Percentiles rank a stretch among this genome's conserved stretches.
phyloP scores from a whole-genome alignment of 495 filamentous ascomycete genomes.

The Apiosordaria backusii region DNA sequence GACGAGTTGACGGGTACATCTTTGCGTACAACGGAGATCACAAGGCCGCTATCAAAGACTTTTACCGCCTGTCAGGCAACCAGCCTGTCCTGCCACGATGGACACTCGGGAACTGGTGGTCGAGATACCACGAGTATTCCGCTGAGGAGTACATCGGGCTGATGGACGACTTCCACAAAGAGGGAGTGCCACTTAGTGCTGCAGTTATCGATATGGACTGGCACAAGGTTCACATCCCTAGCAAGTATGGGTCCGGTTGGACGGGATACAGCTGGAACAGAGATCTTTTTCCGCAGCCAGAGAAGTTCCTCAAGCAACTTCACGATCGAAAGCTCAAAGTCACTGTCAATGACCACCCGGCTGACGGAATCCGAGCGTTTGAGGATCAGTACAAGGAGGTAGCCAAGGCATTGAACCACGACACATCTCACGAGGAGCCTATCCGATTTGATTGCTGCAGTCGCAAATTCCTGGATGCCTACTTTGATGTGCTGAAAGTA shows the following conservation, averaged over 20 bases:
- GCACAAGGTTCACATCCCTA: constrained; percentile 46
- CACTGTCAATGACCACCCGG: constrained; percentile 57
- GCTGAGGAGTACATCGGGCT: constrained; percentile 50
- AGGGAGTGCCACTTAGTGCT: constrained; percentile 52
- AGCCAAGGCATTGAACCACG: constrained; percentile 44
- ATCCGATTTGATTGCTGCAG: constrained; percentile 54
- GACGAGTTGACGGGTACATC: constrained; percentile 54
- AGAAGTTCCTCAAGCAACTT: constrained; percentile 41
- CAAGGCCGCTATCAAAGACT: constrained; percentile 50
- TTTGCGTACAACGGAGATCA: constrained; percentile 56
- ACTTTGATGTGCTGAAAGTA: constrained; percentile 53
- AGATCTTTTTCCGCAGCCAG: constrained; percentile 52
- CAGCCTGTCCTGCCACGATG: constrained; percentile 56
- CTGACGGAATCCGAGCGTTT: constrained; percentile 48
- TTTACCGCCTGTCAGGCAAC: constrained; percentile 52
- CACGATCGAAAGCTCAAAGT: constrained; percentile 44
- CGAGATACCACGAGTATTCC: constrained; percentile 53
- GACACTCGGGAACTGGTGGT: constrained; percentile 63
- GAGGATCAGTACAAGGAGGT: constrained; percentile 54
- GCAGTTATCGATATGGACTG: constrained; percentile 62
- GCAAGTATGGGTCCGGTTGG: constrained; percentile 47
- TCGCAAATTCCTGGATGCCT: constrained; percentile 53
- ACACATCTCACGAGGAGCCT: constrained; percentile 43
- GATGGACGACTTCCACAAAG: constrained; percentile 46
- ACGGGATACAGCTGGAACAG: constrained; percentile 61